phyloP scores from a whole-genome alignment of 352 stramenopile genomes.

The Pythium rishiriense region DNA sequence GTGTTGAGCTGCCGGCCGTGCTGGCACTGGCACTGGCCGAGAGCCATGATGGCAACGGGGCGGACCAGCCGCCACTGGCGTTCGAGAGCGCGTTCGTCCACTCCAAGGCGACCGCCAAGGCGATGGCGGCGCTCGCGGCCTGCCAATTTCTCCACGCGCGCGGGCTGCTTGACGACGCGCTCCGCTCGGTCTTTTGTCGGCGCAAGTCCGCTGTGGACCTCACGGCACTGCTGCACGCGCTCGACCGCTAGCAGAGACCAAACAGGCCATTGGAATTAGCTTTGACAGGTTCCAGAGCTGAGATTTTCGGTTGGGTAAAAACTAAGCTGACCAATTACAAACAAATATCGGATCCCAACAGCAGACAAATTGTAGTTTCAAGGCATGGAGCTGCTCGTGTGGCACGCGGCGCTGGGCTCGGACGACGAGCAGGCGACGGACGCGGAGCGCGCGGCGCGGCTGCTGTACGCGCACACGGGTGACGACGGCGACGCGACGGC shows the following conservation, averaged over 20 bases:
- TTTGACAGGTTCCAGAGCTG: no score
- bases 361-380: no score
- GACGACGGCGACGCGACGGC: neutral
- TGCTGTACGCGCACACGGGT: conserved; percentile 43
- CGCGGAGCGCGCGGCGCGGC: conserved; percentile 45
- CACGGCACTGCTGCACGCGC: no score
- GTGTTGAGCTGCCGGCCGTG: conserved; percentile 52
- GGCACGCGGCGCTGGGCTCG: conserved; percentile 59
- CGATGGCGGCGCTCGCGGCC: conserved; percentile 53
- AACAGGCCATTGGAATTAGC: no score
- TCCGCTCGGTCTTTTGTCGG: conserved; percentile 78
- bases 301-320: no score
- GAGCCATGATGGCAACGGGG: no score
- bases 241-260: no score
- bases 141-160: conserved; percentile 55
- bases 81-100: conserved; percentile 52
- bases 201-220: no score
- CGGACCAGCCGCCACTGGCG: no score
- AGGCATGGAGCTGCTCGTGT: conserved; percentile 54
- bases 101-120: conserved; percentile 62
- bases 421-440: conserved; percentile 68
- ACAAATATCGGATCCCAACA: no score
- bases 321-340: neutral
- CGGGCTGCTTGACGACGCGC: conserved; percentile 54
- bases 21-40: no score